phyloP scores from a whole-genome alignment of 2,329 filamentous ascomycete species.

The Diaporthe sp. region DNA sequence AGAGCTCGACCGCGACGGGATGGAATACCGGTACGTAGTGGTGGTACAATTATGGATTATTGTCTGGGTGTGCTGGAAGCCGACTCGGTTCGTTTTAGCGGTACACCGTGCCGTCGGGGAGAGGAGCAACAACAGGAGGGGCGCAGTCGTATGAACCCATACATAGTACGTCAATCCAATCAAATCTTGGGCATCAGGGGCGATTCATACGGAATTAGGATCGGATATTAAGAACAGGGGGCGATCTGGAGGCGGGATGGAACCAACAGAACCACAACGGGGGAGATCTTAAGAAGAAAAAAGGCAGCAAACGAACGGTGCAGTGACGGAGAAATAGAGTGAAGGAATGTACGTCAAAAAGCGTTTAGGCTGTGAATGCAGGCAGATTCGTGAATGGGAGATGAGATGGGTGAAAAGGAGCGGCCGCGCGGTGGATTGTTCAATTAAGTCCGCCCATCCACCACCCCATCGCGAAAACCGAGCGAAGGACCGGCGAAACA shows the following conservation, averaged over 20 bases:
- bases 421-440: conserved; percentile 7
- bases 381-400: not conserved
- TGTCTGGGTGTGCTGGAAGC: conserved; percentile 25
- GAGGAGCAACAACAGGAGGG: conserved; percentile 30
- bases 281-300: not conserved
- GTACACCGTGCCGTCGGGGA: conserved; percentile 17
- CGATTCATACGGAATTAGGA: conserved; percentile 36
- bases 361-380: conserved; percentile 4
- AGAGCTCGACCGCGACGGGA: conserved; percentile 19
- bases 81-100: conserved; percentile 27
- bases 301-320: conserved; percentile 14
- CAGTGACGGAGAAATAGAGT: conserved; percentile 7
- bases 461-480: not conserved
- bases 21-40: not conserved
- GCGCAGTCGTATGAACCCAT: conserved; percentile 29
- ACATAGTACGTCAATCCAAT: conserved; percentile 35
- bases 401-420: conserved; percentile 21
- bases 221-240: conserved; percentile 38
- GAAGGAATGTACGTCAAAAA: not conserved
- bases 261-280: not conserved
- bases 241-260: conserved; percentile 24
- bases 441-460: not conserved
- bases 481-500: conserved; percentile 17
- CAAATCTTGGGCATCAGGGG: conserved; percentile 38
- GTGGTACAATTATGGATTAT: conserved; percentile 26